These are phyloP conservation scores for Coelastrella sp. DNA, from an alignment of 139 green algal genomes.

Conservation along the genomic window DNA sequence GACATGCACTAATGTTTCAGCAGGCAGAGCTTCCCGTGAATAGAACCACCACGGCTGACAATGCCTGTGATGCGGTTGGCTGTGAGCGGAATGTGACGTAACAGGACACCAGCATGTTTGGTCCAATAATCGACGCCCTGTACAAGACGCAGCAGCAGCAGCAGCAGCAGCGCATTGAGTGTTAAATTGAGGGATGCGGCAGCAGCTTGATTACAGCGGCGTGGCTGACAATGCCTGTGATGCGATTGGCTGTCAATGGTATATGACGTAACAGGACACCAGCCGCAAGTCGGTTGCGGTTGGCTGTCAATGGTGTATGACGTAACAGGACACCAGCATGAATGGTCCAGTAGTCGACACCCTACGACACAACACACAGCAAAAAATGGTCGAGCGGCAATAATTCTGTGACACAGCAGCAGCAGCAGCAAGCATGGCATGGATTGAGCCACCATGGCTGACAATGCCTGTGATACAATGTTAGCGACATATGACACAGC, in stretches of 20 bases:
- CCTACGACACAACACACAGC: constrained; percentile 61
- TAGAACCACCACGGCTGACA: constrained; percentile 93
- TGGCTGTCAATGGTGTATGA: constrained; percentile 92
- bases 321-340: constrained; percentile 95
- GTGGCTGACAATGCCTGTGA: constrained; percentile 96
- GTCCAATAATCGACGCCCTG: constrained; percentile 99
- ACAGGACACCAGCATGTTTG: constrained; percentile 96
- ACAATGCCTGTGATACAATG: constrained; percentile 96
- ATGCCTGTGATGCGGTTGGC: constrained; percentile 95
- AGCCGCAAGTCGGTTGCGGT: too few species aligned
- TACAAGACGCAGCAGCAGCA: neutral
- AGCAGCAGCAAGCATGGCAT: constrained; percentile 85
- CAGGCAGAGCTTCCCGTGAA: constrained; percentile 96
- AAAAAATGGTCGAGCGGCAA: too few species aligned
- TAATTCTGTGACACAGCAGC: too few species aligned
- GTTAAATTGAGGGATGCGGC: constrained; percentile 32
- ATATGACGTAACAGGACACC: constrained; percentile 94
- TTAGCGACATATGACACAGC: constrained; percentile 93
- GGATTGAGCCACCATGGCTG: constrained; percentile 93
- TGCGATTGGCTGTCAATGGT: constrained; percentile 89
- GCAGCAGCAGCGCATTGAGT: constrained; percentile 90
- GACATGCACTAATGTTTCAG: constrained; percentile 77
- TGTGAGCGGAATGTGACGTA: constrained; percentile 94
- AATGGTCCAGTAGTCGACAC: constrained; percentile 99
- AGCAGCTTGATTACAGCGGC: constrained; percentile 86